These are phyloP conservation scores for Sugiyamaella xylanicola DNA, from an alignment of 1,139 yeast genomes.

Conservation along the genomic window DNA sequence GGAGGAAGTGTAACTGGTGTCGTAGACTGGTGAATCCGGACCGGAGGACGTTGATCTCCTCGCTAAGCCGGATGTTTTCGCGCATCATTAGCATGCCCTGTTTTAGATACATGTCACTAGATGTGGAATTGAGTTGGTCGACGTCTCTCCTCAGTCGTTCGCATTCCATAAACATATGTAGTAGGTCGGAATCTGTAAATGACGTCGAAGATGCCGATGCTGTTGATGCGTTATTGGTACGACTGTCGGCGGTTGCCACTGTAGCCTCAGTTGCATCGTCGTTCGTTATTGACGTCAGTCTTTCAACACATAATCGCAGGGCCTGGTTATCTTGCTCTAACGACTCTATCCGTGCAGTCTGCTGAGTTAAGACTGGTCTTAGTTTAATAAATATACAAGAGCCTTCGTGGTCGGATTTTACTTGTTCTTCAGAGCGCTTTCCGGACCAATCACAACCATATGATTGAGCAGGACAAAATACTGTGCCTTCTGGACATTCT, in stretches of 20 bases:
- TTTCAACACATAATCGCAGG: constrained; percentile 40
- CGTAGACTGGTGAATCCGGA: constrained; percentile 42
- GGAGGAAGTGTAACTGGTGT: constrained; percentile 42
- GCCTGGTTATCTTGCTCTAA: constrained; percentile 45
- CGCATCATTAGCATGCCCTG: constrained; percentile 42
- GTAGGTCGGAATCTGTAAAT: constrained; percentile 35
- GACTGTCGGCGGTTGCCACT: neutral
- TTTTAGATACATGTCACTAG: constrained; percentile 42
- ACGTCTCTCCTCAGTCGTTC: constrained; percentile 43
- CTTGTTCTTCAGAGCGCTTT: constrained; percentile 35
- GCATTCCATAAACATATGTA: constrained; percentile 43
- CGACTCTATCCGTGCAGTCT: constrained; percentile 38
- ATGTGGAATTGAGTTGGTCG: constrained; percentile 37
- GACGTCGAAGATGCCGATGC: constrained; percentile 14
- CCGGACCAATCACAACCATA: constrained; percentile 50
- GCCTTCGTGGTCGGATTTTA: constrained; percentile 36
- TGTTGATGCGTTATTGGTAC: neutral
- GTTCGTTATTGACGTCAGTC: constrained; percentile 27
- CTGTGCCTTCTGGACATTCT: constrained; percentile 42
- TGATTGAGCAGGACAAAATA: constrained; percentile 42
- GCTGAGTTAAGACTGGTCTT: constrained; percentile 40
- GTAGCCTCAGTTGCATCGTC: neutral
- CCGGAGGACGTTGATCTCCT: constrained; percentile 41
- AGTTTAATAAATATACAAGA: constrained; percentile 45
- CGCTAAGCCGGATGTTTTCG: constrained; percentile 41